Conservation (phyloP, 2,329 filamentous ascomycete species). For the Monosporascus sp. region DNA sequence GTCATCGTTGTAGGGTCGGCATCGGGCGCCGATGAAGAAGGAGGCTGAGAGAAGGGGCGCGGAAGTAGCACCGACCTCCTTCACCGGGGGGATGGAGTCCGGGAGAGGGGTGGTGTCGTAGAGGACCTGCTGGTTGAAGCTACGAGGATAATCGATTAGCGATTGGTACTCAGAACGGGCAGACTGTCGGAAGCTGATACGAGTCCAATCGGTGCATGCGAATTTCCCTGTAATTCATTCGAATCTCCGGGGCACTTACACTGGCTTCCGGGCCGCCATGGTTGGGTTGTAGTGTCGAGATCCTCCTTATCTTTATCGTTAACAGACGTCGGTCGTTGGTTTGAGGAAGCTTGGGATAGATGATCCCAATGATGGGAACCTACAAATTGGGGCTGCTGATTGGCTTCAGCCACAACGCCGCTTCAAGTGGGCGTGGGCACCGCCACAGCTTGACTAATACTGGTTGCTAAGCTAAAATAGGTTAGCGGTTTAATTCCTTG, state of each 20-base stretch:
- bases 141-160: constrained; percentile 35
- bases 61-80: constrained; percentile 88
- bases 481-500: no score
- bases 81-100: constrained; percentile 82
- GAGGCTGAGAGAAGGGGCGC: constrained; percentile 86
- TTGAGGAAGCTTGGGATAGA: constrained; percentile 19
- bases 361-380: constrained; percentile 18
- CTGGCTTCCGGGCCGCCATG: constrained; percentile 57
- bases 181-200: neutral
- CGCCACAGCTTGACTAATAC: no score
- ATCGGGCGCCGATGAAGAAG: constrained; percentile 96
- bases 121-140: constrained; percentile 91
- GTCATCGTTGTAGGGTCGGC: constrained; percentile 94
- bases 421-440: no score
- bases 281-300: constrained; percentile 28
- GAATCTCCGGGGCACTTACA: constrained; percentile 35
- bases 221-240: neutral
- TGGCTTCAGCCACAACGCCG: constrained; percentile 22
- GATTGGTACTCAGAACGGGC: neutral
- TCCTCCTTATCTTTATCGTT: constrained; percentile 3
- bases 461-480: no score
- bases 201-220: constrained; percentile 10
- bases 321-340: constrained; percentile 8
- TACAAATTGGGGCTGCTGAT: constrained; percentile 27
- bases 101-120: constrained; percentile 95